phyloP scores from a whole-genome alignment of 495 filamentous ascomycete genomes.

The Delitschia confertaspora region DNA sequence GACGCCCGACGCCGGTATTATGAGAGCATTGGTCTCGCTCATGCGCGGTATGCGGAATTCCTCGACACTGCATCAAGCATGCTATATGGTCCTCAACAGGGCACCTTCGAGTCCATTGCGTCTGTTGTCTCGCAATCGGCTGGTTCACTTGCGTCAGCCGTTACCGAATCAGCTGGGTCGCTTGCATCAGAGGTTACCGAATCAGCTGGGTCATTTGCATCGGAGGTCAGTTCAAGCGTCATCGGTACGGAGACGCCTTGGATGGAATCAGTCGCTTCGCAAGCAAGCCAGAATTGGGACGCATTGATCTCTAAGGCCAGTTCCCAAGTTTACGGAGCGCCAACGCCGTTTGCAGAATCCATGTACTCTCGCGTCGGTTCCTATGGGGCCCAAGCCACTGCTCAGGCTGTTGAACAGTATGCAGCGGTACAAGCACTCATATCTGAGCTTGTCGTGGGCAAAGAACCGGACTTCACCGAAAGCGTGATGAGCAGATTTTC shows the following conservation, averaged over 20 bases:
- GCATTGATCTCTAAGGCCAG: conserved; percentile 56
- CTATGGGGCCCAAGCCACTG: conserved; percentile 44
- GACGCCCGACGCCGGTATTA: conserved; percentile 66
- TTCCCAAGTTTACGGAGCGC: conserved; percentile 63
- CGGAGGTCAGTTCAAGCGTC: conserved; percentile 35
- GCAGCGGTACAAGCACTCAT: conserved; percentile 62
- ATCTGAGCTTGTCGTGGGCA: conserved; percentile 65
- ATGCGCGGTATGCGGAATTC: conserved; percentile 68
- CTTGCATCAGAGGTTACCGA: conserved; percentile 7
- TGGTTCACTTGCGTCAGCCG: conserved; percentile 15
- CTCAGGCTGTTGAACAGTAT: conserved; percentile 50
- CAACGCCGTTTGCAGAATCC: conserved; percentile 55
- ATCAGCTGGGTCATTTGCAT: conserved; percentile 31
- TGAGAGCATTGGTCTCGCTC: conserved; percentile 64
- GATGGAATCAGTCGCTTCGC: conserved; percentile 41
- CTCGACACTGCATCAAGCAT: conserved; percentile 55
- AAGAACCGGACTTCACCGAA: conserved; percentile 75
- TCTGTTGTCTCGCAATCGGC: conserved; percentile 34
- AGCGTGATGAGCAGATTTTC: conserved; percentile 64
- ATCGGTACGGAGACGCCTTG: conserved; percentile 40
- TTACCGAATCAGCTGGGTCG: conserved; percentile 9
- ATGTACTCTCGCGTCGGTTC: conserved; percentile 31
- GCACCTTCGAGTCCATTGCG: conserved; percentile 38
- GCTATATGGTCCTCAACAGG: conserved; percentile 39
- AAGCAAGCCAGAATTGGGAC: conserved; percentile 57